Evolutionary conservation across 202 grass and related monocot genomes (phyloP), one percentile per base, ranked within the genome.

Genomic region (Elaeis oleifera): DNA sequence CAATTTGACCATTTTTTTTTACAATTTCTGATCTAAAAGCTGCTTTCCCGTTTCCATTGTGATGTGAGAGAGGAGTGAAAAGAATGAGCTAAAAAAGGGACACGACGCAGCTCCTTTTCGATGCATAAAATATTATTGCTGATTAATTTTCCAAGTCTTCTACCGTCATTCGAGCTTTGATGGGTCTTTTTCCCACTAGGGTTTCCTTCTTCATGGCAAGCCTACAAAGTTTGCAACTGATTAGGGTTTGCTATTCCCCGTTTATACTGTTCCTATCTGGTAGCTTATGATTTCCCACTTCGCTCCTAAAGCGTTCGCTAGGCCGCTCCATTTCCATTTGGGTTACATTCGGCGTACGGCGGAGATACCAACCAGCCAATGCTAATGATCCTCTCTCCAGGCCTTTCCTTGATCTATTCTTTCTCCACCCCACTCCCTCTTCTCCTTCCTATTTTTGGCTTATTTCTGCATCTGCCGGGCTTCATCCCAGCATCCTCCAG

Each of bases 261-360:
- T 70, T 81, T 75, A 16, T 54, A 18, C 23, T 31, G 19, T 54
- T 50, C 23, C 24, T 49, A 54, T 51, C 9, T 19, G 50, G 27
- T 16, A 31, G 48, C 17, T 53, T 18, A 54, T 32, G 63, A 53
- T 66, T 49, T 25, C 51, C 62, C 16, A 54, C 11, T 49, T 5
- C 24, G 28, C 56, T 66, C 71, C 56, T 55, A 23, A 23, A 23
- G 58, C 71, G 74, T 60, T 51, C 68, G 57, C 59, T 74, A 52
- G 55, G 20, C 23, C 48, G 14, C 54, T 32, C 62, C 72, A 80
- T 80, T 76, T 80, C 76, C 82, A 70, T 84, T 83, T 85, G 70
- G 65, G 79, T 78, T 83, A 83, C 49, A 63, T 51, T 67, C 75
- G 63, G 75, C 14, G 75, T 78, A 78, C 75, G 75, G 75, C 56